Conservation (phyloP, 2,329 filamentous ascomycete genomes). For the Pezicula radicicola region DNA sequence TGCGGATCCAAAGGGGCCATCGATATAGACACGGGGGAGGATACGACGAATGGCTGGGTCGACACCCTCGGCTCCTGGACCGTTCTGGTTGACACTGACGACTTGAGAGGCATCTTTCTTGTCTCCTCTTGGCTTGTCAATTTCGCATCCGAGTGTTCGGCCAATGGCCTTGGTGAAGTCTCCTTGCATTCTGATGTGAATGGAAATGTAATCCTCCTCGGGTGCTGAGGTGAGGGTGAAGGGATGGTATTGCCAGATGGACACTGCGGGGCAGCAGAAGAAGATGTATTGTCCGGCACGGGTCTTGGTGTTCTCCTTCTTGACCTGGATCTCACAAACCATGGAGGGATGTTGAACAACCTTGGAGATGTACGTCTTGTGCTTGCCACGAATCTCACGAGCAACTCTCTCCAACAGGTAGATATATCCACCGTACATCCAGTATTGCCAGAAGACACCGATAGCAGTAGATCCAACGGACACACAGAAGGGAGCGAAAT, state of each 20-base stretch:
- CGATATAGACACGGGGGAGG: slow-evolving; percentile 76
- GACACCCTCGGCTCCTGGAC: slow-evolving; percentile 45
- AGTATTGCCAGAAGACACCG: slow-evolving; percentile 87
- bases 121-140: slow-evolving; percentile 52
- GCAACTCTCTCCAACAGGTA: slow-evolving; percentile 79
- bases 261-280: slow-evolving; percentile 81
- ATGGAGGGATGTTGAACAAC: slow-evolving; percentile 88
- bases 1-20: slow-evolving; percentile 81
- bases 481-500: slow-evolving; percentile 74
- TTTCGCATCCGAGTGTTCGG: slow-evolving; percentile 71
- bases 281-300: slow-evolving; percentile 85
- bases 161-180: slow-evolving; percentile 75
- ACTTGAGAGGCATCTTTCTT: slow-evolving; percentile 59
- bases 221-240: slow-evolving; percentile 85
- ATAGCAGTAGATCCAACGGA: slow-evolving; percentile 62
- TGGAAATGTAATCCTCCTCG: slow-evolving; percentile 86
- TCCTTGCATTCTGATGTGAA: slow-evolving; percentile 80
- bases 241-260: slow-evolving; percentile 85
- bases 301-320: slow-evolving; percentile 83
- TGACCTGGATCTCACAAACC: slow-evolving; percentile 88
- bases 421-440: slow-evolving; percentile 78
- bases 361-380: slow-evolving; percentile 85
- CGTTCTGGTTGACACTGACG: slow-evolving; percentile 62
- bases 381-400: slow-evolving; percentile 73
- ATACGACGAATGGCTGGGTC: slow-evolving; percentile 71